Evolutionary conservation across 257 asterid species (phyloP).

Genomic region (Primulina tabacum): DNA sequence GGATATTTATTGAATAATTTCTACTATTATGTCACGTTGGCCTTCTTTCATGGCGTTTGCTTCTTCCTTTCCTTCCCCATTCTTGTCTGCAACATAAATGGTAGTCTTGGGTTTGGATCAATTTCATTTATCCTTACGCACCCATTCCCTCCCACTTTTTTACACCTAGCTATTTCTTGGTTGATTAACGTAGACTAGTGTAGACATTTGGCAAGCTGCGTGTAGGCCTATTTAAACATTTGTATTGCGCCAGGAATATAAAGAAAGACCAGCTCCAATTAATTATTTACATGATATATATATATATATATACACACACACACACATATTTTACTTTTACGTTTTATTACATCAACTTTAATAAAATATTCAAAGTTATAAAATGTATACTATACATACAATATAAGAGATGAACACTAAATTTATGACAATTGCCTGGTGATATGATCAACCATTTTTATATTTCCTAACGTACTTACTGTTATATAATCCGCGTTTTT

Average conservation of each 20-base stretch:
- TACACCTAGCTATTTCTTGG: neutral
- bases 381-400: too few relatives aligned
- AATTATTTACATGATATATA: too few relatives aligned
- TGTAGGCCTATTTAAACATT: conserved; percentile 16
- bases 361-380: too few relatives aligned
- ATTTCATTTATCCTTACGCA: conserved; percentile 7
- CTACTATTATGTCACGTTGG: conserved; percentile 38
- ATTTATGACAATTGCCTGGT: too few relatives aligned
- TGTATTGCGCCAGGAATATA: conserved; percentile 13
- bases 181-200: conserved; percentile 23
- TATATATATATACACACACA: too few relatives aligned
- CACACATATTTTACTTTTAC: too few relatives aligned
- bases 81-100: conserved; percentile 55
- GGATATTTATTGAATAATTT: conserved; percentile 27
- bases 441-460: too few relatives aligned
- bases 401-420: too few relatives aligned
- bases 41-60: conserved; percentile 39
- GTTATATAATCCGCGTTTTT: too few relatives aligned
- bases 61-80: conserved; percentile 44
- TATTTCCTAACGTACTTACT: too few relatives aligned
- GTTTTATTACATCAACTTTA: too few relatives aligned
- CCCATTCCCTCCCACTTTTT: conserved; percentile 15
- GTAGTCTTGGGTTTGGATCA: conserved; percentile 21
- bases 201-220: neutral
- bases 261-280: too few relatives aligned